Conservation (phyloP, 2,329 filamentous ascomycete genomes). For the Colletotrichum godetiae region DNA sequence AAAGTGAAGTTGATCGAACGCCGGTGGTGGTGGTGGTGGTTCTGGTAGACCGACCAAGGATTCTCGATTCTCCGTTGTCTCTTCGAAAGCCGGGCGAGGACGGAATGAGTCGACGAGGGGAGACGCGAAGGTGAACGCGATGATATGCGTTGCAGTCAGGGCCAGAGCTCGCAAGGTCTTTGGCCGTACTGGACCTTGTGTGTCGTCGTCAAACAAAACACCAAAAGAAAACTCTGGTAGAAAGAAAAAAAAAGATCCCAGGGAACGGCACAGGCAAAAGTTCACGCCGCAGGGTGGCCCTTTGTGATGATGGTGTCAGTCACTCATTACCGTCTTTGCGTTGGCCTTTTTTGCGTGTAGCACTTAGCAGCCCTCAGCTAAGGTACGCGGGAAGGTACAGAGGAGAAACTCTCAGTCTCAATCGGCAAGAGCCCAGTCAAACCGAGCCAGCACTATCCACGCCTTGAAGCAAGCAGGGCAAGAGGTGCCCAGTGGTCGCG, state of each 20-base stretch:
- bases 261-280: constrained; percentile 27
- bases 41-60: background rate
- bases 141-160: background rate
- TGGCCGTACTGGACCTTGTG: constrained; percentile 23
- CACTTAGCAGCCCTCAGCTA: constrained; percentile 16
- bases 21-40: constrained; percentile 4
- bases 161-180: constrained; percentile 21
- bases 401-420: background rate
- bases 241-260: background rate
- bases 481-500: background rate
- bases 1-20: background rate
- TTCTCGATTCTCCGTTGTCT: constrained; percentile 2
- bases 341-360: constrained; percentile 14
- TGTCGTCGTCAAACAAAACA: constrained; percentile 26
- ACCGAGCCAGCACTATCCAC: background rate
- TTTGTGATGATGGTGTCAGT: constrained; percentile 36
- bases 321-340: constrained; percentile 21
- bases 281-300: constrained; percentile 33
- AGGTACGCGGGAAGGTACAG: constrained; percentile 4
- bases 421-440: constrained; percentile 7
- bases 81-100: background rate
- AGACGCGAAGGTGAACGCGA: constrained; percentile 11
- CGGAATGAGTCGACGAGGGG: constrained; percentile 8
- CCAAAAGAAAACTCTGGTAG: background rate
- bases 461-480: constrained; percentile 2